phyloP scores from a whole-genome alignment of 352 stramenopile genomes.

The Globisporangium radiosum region DNA sequence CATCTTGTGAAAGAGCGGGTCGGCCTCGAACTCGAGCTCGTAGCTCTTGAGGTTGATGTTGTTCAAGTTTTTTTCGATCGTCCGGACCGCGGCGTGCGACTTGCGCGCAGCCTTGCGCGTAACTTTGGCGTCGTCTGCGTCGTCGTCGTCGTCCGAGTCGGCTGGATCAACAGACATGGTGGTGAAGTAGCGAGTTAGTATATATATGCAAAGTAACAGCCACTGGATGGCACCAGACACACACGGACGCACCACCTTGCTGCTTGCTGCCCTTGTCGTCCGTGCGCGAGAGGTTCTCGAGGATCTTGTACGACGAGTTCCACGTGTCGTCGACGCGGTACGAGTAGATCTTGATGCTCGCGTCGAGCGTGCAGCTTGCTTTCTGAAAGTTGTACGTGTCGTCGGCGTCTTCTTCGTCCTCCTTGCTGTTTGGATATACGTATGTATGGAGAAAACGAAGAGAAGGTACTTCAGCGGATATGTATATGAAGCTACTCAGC shows the following conservation, averaged over 20 bases:
- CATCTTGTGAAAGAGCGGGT: constrained; percentile 92
- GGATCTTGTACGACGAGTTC: constrained; percentile 95
- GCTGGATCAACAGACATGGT: background rate
- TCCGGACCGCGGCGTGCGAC: constrained; percentile 37
- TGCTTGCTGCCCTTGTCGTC: constrained; percentile 35
- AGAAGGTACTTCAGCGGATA: no score
- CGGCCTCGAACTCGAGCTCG: constrained; percentile 83
- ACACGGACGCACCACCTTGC: constrained; percentile 16
- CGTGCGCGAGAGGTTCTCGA: constrained; percentile 95
- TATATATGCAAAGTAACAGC: background rate
- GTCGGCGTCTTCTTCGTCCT: constrained; percentile 29
- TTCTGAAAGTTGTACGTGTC: constrained; percentile 96
- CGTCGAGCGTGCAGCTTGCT: constrained; percentile 96
- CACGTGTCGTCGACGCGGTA: constrained; percentile 98
- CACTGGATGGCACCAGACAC: no score
- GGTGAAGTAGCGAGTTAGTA: background rate
- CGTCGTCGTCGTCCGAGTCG: constrained; percentile 21
- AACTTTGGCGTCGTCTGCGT: constrained; percentile 19
- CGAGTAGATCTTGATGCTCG: constrained; percentile 98
- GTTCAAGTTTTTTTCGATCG: constrained; percentile 85
- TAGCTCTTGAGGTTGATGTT: constrained; percentile 86
- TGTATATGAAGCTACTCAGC: no score
- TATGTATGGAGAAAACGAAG: no score
- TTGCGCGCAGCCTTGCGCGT: constrained; percentile 38
- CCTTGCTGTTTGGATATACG: constrained; percentile 5